Evolutionary conservation across 345 rosid species (phyloP), one percentile per base, ranked within the genome.

Genomic region (Citrus glauca): DNA sequence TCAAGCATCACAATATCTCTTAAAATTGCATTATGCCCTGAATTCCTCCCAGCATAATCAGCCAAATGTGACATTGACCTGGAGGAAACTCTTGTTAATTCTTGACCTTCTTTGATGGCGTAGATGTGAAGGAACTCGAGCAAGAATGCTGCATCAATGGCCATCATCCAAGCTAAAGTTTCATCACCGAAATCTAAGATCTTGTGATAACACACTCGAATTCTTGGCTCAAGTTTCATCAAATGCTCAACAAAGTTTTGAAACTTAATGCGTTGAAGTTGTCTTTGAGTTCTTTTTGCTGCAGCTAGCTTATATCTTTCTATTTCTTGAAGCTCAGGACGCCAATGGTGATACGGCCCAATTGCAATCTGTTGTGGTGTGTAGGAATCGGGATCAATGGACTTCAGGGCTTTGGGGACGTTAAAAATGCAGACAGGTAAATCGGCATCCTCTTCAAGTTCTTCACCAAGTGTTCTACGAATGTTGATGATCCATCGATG

Each of bases 141-240:
- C 87, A 94, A 48, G 82, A 94, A 89, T 0, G 91, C 84, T 0
- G 91, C 89, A 70, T 92, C 98, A 20, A 94, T 83, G 1, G 92
- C 93, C 97, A 92, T 88, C 82, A 94, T 92, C 98, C 96, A 92
- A 9, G 89, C 86, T 69, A 93, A 70, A 63, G 92, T 90, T 68
- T 89, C 93, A 0, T 83, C 82, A 17, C 80, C 85, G 61, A 89
- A 76, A 74, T 82, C 85, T 2, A 91, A 71, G 53, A 82, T 86
- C 79, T 80, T 89, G 65, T 91, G 97, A 77, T 91, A 94, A 28
- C 90, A 88, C 4, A 85, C 88, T 79, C 96, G 83, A 73, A 87
- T 81, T 63, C 73, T 81, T 0, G 66, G 68, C 80, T 86, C 93
- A 6, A 91, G 66, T 50, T 66, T 73, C 2, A 22, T 78, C 24